These are phyloP conservation scores for Aspergillus ibericus DNA, from an alignment of 2,329 filamentous ascomycete species.

Conservation along the genomic window DNA sequence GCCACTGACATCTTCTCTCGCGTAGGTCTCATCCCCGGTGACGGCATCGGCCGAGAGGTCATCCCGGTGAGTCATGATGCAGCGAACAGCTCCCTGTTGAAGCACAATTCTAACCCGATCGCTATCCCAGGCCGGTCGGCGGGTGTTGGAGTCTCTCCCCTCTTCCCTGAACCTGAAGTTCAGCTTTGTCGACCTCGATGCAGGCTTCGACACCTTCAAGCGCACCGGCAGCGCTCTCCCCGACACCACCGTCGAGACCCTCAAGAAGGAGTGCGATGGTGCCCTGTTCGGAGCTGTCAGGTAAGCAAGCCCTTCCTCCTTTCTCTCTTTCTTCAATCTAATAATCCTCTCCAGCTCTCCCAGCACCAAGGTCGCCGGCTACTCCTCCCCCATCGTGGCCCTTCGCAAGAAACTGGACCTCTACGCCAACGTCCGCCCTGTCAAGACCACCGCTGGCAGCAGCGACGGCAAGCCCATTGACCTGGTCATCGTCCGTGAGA, in stretches of 20 bases:
- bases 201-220: conserved; percentile 92
- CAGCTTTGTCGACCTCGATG: conserved; percentile 88
- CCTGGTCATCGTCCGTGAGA: conserved; percentile 97
- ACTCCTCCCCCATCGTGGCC: conserved; percentile 94
- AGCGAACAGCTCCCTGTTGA: background rate
- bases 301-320: conserved; percentile 32
- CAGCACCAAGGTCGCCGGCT: conserved; percentile 84
- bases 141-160: conserved; percentile 88
- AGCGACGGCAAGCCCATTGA: conserved; percentile 67
- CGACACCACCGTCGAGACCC: conserved; percentile 83
- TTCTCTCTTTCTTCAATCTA: background rate
- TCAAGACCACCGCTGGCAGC: conserved; percentile 70
- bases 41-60: conserved; percentile 97
- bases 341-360: conserved; percentile 62
- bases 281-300: conserved; percentile 95
- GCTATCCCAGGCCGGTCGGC: conserved; percentile 65
- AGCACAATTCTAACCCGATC: conserved; percentile 15
- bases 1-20: conserved; percentile 17
- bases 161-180: conserved; percentile 90
- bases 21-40: conserved; percentile 89
- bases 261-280: conserved; percentile 89
- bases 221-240: conserved; percentile 84
- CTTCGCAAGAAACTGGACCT: conserved; percentile 92
- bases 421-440: conserved; percentile 95
- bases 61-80: conserved; percentile 64